Evolutionary conservation across 257 asterid species (phyloP), one percentile per base, ranked within the genome.

Genomic region (Petunia secreta): DNA sequence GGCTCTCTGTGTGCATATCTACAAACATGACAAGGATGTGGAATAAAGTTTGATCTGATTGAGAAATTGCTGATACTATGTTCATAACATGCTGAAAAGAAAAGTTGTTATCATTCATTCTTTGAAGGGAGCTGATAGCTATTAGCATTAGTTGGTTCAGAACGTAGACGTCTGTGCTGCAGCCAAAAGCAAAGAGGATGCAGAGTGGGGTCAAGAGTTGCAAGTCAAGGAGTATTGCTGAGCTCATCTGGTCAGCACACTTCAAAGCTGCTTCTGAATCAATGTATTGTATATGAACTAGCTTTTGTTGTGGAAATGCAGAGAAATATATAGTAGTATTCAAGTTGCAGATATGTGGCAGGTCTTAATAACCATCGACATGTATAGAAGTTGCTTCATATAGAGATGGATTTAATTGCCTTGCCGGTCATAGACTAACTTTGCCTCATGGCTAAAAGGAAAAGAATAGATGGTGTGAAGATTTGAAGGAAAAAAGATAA

Each of bases 351-450:
- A 71, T 50, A 44, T 50, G 34, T 48, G 43, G 5, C 44, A 71
- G 34, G 16, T 71, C 60, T 71, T 48, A 71, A 34, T 50, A 48
- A 48, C 44, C 34, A n/a, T 48, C 50, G 62, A 71, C 77, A 50
- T 71, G 62, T 71, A 71, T 71, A 71, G 77, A 71, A 69, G 6
- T 39, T 69, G 60, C 77, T 69, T 69, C 59, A 4, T 46, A 25
- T 46, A 50, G 59, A 68, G n/a, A 67, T 41, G 55, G 75, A 67
- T 43, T 43, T 15, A 41, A 40, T 44, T 68, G 55, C 57, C 11
- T 68, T 68, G 75, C 9, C 10, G 6, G n/a, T n/a, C 58, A 25
- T 71, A 48, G 34, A 71, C 5, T 10, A 69, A 71, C 77, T 48
- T 48, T 25, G 57, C 57, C 15, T 52, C 57, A 52, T 52, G 57